Evolutionary conservation across 2,329 filamentous ascomycete species (phyloP), one percentile per base, ranked within the genome.

Genomic region (Fusarium nelsonii): DNA sequence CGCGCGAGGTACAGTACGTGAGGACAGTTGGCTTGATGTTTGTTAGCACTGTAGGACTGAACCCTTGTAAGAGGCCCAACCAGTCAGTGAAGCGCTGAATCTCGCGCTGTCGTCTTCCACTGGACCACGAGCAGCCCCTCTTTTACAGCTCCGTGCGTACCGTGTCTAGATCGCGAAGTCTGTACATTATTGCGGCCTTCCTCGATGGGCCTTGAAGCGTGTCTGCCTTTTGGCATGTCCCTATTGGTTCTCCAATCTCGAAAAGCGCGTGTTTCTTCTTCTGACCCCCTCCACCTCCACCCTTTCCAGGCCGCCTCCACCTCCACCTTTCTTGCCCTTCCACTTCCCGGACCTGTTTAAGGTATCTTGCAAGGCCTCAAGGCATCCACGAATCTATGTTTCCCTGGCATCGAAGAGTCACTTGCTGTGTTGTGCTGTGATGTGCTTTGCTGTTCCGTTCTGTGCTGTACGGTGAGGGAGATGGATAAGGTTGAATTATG

Each of bases 141-240:
- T 56, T 66, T 69, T 59, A 56, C 37, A 66, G 48, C 40, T 69
- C 68, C 59, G 68, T 70, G 58, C 39, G 8, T 33, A 70, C 67
- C 51, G 68, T 70, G 63, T 48, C 18, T 14, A 46, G 40, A 54
- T 65, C 51, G 63, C 58, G 58, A 63, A 56, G 49, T 54, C 40
- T 54, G 44, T 69, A 71, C 60, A 57, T 56, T 49, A 48, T 49
- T 62, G 58, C 57, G 65, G 68, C 67, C 64, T 61, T 65, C 52
- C 43, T 51, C 32, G 57, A 62, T 66, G 67, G 63, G 48, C 54
- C 60, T 50, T 64, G 54, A 63, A 65, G 71, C 67, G 71, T 72
- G 70, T 71, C 68, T 74, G 58, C 58, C 53, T 73, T 74, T 73
- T 74, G 69, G 56, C 68, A 59, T 56, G 39, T 40, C 40, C 40